A percentile compares a stretch with the other conserved stretches of the same genome.
Evolutionary conservation across 495 filamentous ascomycete species (phyloP).

Genomic region (Aspergillus affinis): DNA sequence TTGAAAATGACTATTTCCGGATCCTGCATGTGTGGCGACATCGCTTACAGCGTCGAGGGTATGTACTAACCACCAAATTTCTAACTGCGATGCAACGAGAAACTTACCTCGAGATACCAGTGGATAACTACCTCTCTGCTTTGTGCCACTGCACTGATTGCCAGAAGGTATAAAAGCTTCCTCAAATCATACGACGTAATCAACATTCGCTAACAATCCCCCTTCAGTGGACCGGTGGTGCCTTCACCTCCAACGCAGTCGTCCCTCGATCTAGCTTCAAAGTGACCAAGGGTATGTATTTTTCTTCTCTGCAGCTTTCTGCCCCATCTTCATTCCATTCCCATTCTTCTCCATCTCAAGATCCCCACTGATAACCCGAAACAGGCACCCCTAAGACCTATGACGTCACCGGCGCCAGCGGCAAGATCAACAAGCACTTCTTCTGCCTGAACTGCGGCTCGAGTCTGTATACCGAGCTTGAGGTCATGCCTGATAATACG

Average conservation of each 20-base stretch:
- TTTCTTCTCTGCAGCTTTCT: too few species aligned
- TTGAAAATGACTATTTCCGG: constrained; percentile 36
- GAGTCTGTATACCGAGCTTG: constrained; percentile 45
- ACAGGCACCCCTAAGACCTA: constrained; percentile 37
- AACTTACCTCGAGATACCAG: constrained; percentile 15
- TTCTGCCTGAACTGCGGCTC: constrained; percentile 48
- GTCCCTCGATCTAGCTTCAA: constrained; percentile 42
- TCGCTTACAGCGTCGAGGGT: constrained; percentile 38
- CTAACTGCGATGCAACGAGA: too few species aligned
- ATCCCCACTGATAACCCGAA: not conserved
- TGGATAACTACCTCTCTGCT: constrained; percentile 33
- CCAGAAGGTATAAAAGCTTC: constrained; percentile 40
- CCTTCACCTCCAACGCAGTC: constrained; percentile 49
- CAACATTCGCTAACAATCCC: too few species aligned
- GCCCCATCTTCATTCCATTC: too few species aligned
- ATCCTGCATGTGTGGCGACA: constrained; percentile 43
- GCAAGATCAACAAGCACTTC: constrained; percentile 51
- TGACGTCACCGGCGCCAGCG: constrained; percentile 36
- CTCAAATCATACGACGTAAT: not conserved
- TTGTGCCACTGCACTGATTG: constrained; percentile 52
- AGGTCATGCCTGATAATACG: constrained; percentile 47
- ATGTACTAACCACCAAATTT: not conserved
- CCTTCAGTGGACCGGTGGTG: constrained; percentile 43
- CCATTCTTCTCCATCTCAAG: not conserved
- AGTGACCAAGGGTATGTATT: constrained; percentile 44